phyloP scores from a whole-genome alignment of 2,329 filamentous ascomycete species.

The Ophiostoma quercus region DNA sequence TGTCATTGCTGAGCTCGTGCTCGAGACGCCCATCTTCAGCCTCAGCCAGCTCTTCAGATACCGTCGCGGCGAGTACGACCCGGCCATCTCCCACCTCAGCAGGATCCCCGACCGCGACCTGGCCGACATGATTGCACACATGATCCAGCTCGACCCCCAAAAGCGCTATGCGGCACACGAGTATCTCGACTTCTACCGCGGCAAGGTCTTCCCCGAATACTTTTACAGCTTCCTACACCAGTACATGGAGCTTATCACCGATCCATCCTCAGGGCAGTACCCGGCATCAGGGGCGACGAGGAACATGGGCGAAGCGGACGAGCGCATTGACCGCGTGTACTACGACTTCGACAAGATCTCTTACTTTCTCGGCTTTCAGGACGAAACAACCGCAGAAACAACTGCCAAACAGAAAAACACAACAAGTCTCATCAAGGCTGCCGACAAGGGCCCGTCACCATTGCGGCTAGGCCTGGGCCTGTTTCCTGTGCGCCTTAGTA shows the following conservation, averaged over 20 bases:
- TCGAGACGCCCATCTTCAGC: conserved; percentile 96
- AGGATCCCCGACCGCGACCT: conserved; percentile 85
- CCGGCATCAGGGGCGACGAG: conserved; percentile 61
- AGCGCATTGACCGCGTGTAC: conserved; percentile 88
- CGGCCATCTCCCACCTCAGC: conserved; percentile 69
- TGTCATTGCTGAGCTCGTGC: conserved; percentile 91
- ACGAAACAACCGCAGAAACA: conserved; percentile 29
- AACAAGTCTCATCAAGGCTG: conserved; percentile 26
- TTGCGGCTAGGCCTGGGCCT: conserved; percentile 53
- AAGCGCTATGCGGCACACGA: conserved; percentile 89
- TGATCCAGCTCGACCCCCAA: conserved; percentile 92
- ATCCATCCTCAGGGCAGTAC: conserved; percentile 74
- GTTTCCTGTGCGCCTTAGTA: conserved; percentile 78
- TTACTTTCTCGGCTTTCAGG: conserved; percentile 77
- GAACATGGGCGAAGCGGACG: conserved; percentile 82
- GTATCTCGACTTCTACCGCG: conserved; percentile 86
- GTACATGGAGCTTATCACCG: conserved; percentile 93
- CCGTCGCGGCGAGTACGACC: conserved; percentile 86
- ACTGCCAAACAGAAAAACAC: background rate
- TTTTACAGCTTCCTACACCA: conserved; percentile 97
- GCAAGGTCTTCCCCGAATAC: conserved; percentile 89
- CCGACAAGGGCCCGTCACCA: conserved; percentile 27
- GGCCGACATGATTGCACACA: conserved; percentile 83
- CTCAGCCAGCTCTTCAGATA: conserved; percentile 95
- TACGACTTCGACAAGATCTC: conserved; percentile 97